A percentile compares a stretch with the other conserved stretches of the same genome.
Conservation (phyloP, 768 basidiomycete genomes). For the Tephrocybe sp. region DNA sequence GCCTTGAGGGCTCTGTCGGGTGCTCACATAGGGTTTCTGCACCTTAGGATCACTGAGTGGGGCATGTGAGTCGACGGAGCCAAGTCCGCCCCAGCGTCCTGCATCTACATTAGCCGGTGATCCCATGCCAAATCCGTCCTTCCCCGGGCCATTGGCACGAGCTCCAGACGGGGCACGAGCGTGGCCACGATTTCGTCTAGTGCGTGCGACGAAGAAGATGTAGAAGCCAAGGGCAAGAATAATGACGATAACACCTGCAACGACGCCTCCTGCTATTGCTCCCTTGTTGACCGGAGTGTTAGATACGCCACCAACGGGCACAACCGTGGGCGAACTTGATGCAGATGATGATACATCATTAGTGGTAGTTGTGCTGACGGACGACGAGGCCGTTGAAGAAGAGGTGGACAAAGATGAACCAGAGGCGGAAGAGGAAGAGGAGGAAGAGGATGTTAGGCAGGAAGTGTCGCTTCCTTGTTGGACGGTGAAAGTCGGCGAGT, state of each 20-base stretch:
- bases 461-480: slow-evolving; percentile 29
- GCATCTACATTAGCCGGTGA: not conserved
- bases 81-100: slow-evolving; percentile 21
- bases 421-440: slow-evolving; percentile 13
- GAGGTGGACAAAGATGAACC: slow-evolving; percentile 15
- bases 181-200: slow-evolving; percentile 2
- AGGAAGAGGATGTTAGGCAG: slow-evolving; percentile 23
- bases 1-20: slow-evolving; percentile 4
- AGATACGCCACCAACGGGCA: slow-evolving; percentile 23
- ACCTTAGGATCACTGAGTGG: slow-evolving; percentile 7
- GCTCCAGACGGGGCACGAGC: not conserved
- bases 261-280: slow-evolving; percentile 51
- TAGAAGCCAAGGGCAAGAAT: slow-evolving; percentile 31
- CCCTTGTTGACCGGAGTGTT: slow-evolving; percentile 34
- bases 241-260: slow-evolving; percentile 45
- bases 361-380: slow-evolving; percentile 20
- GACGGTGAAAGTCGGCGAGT: slow-evolving; percentile 32
- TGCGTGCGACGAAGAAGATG: slow-evolving; percentile 24
- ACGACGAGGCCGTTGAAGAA: slow-evolving; percentile 7
- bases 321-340: slow-evolving; percentile 9
- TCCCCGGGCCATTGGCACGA: not conserved
- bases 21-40: slow-evolving; percentile 3
- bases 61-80: slow-evolving; percentile 17
- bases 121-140: not conserved
- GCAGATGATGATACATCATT: slow-evolving; percentile 8